phyloP scores from a whole-genome alignment of 1,284 basidiomycete species.

The Marasmius tenuissimus region DNA sequence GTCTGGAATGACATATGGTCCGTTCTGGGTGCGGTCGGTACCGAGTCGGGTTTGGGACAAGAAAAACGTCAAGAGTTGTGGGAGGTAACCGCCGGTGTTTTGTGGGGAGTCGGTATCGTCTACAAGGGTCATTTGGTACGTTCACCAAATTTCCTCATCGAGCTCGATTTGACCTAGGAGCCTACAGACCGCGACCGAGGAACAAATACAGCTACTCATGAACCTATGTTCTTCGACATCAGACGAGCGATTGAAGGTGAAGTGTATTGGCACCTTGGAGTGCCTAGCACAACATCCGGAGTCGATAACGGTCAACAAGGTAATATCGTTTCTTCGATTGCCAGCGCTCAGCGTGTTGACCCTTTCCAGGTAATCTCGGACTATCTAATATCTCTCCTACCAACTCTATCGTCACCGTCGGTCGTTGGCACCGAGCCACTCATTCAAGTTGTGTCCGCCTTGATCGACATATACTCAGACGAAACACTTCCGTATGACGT shows the following conservation, averaged over 20 bases:
- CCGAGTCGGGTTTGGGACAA: conserved; percentile 57
- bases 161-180: conserved; percentile 4
- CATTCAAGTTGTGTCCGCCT: conserved; percentile 80
- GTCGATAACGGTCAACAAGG: conserved; percentile 71
- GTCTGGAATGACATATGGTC: conserved; percentile 67
- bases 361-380: conserved; percentile 59
- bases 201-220: conserved; percentile 68
- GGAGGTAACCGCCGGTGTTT: conserved; percentile 70
- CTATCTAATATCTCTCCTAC: conserved; percentile 64
- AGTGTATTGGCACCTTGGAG: conserved; percentile 82
- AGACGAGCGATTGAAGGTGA: conserved; percentile 62
- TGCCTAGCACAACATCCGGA: conserved; percentile 72
- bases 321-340: conserved; percentile 29
- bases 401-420: conserved; percentile 36
- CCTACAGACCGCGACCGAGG: conserved; percentile 47
- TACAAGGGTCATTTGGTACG: conserved; percentile 65
- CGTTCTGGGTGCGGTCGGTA: conserved; percentile 58
- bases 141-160: not conserved
- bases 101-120: conserved; percentile 77
- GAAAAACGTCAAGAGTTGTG: conserved; percentile 69
- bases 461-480: conserved; percentile 96
- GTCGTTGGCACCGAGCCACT: conserved; percentile 66
- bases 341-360: conserved; percentile 10
- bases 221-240: conserved; percentile 58
- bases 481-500: conserved; percentile 82